phyloP scores from a whole-genome alignment of 202 grass and related monocot genomes.

The Elaeis oleifera region DNA sequence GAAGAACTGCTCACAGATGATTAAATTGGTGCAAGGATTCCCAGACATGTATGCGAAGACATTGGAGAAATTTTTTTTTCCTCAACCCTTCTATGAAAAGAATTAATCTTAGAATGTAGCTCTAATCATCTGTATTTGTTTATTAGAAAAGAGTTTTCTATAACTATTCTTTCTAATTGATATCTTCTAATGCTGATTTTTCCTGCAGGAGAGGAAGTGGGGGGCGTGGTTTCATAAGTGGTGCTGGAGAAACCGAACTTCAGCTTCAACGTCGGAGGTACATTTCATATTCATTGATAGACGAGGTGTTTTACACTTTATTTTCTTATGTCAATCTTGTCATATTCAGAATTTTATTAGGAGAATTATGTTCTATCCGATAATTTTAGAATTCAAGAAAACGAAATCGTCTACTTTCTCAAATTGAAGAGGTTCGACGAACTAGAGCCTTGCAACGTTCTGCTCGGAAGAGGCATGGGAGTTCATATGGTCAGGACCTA shows the following conservation, averaged over 20 bases:
- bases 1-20: no score
- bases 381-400: conserved; percentile 73
- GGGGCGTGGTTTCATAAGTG: conserved; percentile 75
- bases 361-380: background rate
- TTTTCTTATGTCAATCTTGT: no score
- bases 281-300: conserved; percentile 20
- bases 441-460: conserved; percentile 76
- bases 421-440: conserved; percentile 76
- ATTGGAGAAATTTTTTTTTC: no score
- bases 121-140: no score
- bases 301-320: background rate
- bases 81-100: no score
- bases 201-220: conserved; percentile 82
- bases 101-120: no score
- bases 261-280: conserved; percentile 95
- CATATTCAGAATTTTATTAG: no score
- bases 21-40: no score
- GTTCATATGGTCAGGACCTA: conserved; percentile 71
- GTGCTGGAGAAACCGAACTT: conserved; percentile 98
- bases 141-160: no score
- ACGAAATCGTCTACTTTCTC: conserved; percentile 45
- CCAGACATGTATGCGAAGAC: no score
- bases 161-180: no score
- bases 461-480: conserved; percentile 71
- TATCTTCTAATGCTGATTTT: conserved; percentile 13